Percentiles rank a stretch among this genome's conserved stretches.
These are phyloP conservation scores for Micractinium conductrix DNA, from an alignment of 139 green algal genomes.

Conservation along the genomic window DNA sequence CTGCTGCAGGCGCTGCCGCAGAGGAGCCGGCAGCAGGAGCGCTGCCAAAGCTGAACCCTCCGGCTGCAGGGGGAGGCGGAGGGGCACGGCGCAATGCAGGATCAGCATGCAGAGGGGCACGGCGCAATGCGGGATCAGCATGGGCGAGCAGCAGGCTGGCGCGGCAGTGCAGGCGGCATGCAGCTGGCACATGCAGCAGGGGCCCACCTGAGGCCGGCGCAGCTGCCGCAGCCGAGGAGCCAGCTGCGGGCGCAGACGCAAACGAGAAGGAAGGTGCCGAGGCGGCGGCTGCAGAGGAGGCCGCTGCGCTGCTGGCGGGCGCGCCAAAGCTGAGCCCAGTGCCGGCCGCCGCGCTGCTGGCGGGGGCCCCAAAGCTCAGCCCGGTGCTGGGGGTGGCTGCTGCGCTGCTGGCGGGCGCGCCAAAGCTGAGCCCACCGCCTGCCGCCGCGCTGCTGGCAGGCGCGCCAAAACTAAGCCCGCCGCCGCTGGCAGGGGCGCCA, in stretches of 20 bases:
- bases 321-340: constrained; percentile 15
- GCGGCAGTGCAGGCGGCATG: no score
- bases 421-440: constrained; percentile 33
- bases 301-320: constrained; percentile 19
- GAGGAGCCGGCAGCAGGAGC: not conserved
- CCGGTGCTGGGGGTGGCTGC: not conserved
- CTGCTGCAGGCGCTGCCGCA: constrained; percentile 11
- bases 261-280: constrained; percentile 24
- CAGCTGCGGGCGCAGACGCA: constrained; percentile 4
- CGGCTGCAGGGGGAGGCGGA: not conserved
- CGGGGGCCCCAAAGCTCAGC: not conserved
- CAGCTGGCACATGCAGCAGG: no score
- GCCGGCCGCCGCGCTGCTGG: not conserved
- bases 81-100: not conserved
- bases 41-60: constrained; percentile 31
- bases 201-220: constrained; percentile 9
- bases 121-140: not conserved
- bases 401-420: constrained; percentile 7
- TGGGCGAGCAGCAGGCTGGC: not conserved
- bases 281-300: not conserved
- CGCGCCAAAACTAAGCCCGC: not conserved
- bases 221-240: constrained; percentile 8
- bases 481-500: constrained; percentile 15
- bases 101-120: not conserved
- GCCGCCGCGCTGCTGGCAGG: constrained; percentile 2